These are phyloP conservation scores for Thraustochytrium striatum DNA, from an alignment of 352 stramenopile genomes.

Conservation along the genomic window DNA sequence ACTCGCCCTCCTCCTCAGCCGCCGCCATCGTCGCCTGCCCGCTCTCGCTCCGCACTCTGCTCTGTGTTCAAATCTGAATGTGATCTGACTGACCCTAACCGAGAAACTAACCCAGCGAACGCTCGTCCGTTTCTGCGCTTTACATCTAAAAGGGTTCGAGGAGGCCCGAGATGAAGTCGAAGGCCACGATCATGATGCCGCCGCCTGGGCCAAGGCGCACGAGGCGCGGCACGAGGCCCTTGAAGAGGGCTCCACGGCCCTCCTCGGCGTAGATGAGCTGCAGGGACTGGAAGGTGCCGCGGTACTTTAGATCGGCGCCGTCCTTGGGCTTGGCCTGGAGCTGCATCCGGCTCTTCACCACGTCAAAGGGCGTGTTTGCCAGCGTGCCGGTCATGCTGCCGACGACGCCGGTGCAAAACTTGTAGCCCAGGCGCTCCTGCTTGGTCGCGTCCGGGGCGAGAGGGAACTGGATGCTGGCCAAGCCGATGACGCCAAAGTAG, in stretches of 20 bases:
- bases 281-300: constrained; percentile 37
- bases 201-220: constrained; percentile 45
- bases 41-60: too few species aligned
- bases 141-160: too few species aligned
- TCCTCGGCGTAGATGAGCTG: constrained; percentile 31
- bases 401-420: constrained; percentile 35
- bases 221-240: constrained; percentile 6
- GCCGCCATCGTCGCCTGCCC: too few species aligned
- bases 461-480: constrained; percentile 12
- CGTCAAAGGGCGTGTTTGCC: constrained; percentile 49
- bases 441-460: background rate
- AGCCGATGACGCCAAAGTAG: constrained; percentile 49
- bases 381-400: constrained; percentile 23
- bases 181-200: constrained; percentile 50
- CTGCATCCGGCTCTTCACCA: constrained; percentile 47
- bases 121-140: too few species aligned
- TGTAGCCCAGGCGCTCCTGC: constrained; percentile 25
- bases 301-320: constrained; percentile 18
- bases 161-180: constrained; percentile 20
- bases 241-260: constrained; percentile 10
- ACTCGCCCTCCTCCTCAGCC: too few species aligned
- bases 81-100: too few species aligned
- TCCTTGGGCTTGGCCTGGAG: constrained; percentile 8
- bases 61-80: too few species aligned
- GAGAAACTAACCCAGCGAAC: too few species aligned